Conservation (phyloP, 129 eudicot species). For the Pittosporum tobira region DNA sequence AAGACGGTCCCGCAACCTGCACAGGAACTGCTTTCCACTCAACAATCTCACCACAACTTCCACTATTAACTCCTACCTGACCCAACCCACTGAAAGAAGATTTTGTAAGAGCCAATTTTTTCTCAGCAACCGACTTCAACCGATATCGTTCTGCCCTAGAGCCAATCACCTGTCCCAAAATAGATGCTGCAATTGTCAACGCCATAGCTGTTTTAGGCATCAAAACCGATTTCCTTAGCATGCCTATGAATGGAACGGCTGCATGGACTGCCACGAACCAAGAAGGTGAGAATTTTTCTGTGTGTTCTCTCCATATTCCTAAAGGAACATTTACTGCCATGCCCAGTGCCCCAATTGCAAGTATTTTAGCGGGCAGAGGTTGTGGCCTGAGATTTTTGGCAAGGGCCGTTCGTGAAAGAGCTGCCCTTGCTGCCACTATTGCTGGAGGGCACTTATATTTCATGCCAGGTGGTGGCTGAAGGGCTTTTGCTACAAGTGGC, state of each 20-base stretch:
- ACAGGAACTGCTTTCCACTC: constrained; percentile 4
- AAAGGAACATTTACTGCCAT: constrained; percentile 89
- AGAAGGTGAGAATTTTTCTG: constrained; percentile 76
- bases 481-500: constrained; percentile 71
- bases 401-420: constrained; percentile 73
- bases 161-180: constrained; percentile 93
- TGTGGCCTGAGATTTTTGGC: constrained; percentile 86
- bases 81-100: constrained; percentile 4
- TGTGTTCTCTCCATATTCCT: constrained; percentile 97
- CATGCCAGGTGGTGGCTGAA: constrained; percentile 76
- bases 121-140: constrained; percentile 34
- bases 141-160: constrained; percentile 89
- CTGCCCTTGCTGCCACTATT: constrained; percentile 74
- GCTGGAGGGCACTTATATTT: constrained; percentile 60
- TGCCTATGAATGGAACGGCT: constrained; percentile 95
- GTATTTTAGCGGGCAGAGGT: constrained; percentile 65
- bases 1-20: constrained; percentile 2
- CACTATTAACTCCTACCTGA: not conserved
- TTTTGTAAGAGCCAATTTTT: constrained; percentile 8
- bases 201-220: constrained; percentile 99
- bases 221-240: constrained; percentile 79
- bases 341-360: constrained; percentile 77
- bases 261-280: constrained; percentile 99
- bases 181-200: constrained; percentile 82
- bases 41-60: not conserved